Percentiles rank a stretch among this genome's conserved stretches.
Conservation (phyloP, 352 stramenopile genomes). For the Pseudoperonospora humuli region DNA sequence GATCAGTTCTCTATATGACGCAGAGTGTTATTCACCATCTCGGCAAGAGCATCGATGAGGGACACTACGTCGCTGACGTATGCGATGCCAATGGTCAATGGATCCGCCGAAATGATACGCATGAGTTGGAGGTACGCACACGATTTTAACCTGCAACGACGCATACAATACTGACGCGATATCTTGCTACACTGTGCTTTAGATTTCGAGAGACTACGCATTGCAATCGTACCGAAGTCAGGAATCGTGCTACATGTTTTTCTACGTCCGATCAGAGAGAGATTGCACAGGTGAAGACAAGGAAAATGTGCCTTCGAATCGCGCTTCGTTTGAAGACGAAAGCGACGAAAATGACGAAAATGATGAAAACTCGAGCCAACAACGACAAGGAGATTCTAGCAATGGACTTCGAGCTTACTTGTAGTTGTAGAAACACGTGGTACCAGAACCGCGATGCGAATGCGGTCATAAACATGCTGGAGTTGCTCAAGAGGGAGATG, state of each 20-base stretch:
- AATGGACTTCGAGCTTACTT: slow-evolving; percentile 29
- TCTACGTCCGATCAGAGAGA: slow-evolving; percentile 57
- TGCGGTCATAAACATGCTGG: too few species aligned
- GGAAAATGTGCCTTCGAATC: slow-evolving; percentile 47
- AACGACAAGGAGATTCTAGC: slow-evolving; percentile 8
- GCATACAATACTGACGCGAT: neutral
- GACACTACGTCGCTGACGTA: slow-evolving; percentile 80
- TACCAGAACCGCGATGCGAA: too few species aligned
- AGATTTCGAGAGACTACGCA: slow-evolving; percentile 78
- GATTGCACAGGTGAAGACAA: slow-evolving; percentile 34
- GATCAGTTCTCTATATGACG: slow-evolving; percentile 10
- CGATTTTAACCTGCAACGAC: neutral
- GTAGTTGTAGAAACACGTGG: too few species aligned
- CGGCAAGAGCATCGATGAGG: slow-evolving; percentile 68
- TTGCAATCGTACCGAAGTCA: slow-evolving; percentile 64
- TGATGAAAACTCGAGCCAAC: slow-evolving; percentile 14
- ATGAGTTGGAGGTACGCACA: slow-evolving; percentile 58
- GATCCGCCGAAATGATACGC: slow-evolving; percentile 76
- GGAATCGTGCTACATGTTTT: slow-evolving; percentile 85
- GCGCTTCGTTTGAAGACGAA: slow-evolving; percentile 8
- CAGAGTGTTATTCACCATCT: slow-evolving; percentile 82
- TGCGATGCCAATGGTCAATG: slow-evolving; percentile 42
- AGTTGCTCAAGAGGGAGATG: too few species aligned
- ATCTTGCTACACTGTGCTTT: neutral
- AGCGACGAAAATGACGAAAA: slow-evolving; percentile 26